Evolutionary conservation across 176 grass and related monocot species (phyloP), one percentile per base, ranked within the genome.

Genomic region (Zoysia pacifica): DNA sequence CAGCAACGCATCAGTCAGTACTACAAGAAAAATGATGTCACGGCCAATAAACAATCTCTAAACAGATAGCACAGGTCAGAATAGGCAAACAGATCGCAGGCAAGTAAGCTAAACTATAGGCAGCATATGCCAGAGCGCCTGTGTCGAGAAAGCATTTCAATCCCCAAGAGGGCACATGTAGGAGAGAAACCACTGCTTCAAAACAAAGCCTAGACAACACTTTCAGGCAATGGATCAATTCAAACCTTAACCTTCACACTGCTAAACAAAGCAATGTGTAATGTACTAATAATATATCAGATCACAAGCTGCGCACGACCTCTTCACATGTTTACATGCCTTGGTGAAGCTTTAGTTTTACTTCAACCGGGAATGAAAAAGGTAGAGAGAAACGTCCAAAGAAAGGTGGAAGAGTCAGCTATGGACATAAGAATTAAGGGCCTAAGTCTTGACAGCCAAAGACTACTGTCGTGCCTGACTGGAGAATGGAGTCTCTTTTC

Each of bases 381-480:
- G 48, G 6, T 38, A 66, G 62, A 75, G 49, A 81, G 47, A 88
- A 88, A 78, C 12, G 2, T 67, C 50, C 72, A 81, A 82, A 82
- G 67, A 68, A 77, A 67, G 44, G 44, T 74, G 15, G 11, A 48
- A 20, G n/a, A 82, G 83, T 86, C 78, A 86, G 73, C 87, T 82
- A 89, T 82, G 78, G 46, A 89, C 83, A 86, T 85, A 77, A 47
- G 78, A 67, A 77, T 74, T 77, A 73, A 53, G 78, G 73, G 73
- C 79, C 87, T 78, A 52, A 43, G 47, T 71, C 49, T 78, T 77
- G 60, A 28, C 67, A 89, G 78, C 37, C 81, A 77, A 66, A 39
- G 65, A 77, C 56, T 15, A 44, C 13, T 62, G 49, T 19, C 65
- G 77, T 50, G 77, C 66, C 72, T n/a, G 1, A 59, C 46, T 73